Base-by-base conservation (phyloP, 495 filamentous ascomycete genomes). In the Cercophora newfieldiana region DNA sequence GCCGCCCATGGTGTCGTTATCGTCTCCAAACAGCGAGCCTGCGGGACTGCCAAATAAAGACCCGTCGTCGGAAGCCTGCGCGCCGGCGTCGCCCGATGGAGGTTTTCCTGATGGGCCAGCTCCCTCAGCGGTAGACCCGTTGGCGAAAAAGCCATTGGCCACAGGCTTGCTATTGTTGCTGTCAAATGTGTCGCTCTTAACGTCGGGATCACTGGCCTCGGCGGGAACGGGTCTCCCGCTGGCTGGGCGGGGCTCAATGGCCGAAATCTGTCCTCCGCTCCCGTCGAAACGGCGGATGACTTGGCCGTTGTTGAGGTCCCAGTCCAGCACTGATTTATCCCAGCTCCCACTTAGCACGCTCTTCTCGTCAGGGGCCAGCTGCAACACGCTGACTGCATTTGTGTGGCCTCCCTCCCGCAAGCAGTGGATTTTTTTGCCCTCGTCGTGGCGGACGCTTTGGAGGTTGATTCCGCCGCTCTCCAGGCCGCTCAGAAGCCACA, bases 381-480 rank as follows among this genome's bases (percentile, higher is more conserved):
- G 88, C 19, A 99, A 79, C 24, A 95, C 91, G 14, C 93, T 97
- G 28, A 99, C 94, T 1, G 95, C 95, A 24, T 93, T 96, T 3
- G 90, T 92, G 71, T 99, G 95, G 62, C 91, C 87, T 4, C 66
- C 66, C 57, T 89, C 68, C 3, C 66, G 87, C 31, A 99, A 81
- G 22, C 86, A 89, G 28, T 87, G 81, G 53, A 99, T 92, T 63
- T 90, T 86, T 74, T 91, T 97, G 6, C 96, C 95, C 76, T 97
- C 96, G 58, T 97, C 91, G 74, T 98, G 94, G 2, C 95, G 88
- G n/a, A 97, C 89, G 37, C 93, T 92, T 71, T 97, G 93, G 33
- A 99, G 79, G 72, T 96, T 96, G 74, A 99, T 98, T 19, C 87
- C 89, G 8, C 95, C 95, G 47, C 89, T 93, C 73, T 97, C 95